Evolutionary conservation across 345 rosid species (phyloP).

Genomic region (Eucalyptus brandiana): DNA sequence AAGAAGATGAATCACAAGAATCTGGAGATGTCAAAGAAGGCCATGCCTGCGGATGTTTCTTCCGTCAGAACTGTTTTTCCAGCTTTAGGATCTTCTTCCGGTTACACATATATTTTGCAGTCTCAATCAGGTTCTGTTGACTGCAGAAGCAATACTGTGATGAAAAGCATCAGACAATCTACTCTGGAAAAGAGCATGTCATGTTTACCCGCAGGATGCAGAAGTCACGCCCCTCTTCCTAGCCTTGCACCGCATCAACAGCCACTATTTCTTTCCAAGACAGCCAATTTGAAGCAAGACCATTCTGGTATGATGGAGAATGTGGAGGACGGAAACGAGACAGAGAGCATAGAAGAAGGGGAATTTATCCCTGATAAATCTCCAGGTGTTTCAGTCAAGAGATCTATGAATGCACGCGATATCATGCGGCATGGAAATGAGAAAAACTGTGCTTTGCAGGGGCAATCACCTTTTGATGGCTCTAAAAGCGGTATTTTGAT

Average conservation of each 20-base stretch:
- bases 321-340: background rate
- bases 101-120: background rate
- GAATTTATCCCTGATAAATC: background rate
- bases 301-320: background rate
- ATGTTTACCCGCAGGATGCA: background rate
- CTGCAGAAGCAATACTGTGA: background rate
- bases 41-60: background rate
- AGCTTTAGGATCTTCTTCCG: background rate
- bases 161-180: background rate
- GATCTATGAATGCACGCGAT: background rate
- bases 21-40: background rate
- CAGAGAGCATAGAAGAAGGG: background rate
- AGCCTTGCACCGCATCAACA: background rate
- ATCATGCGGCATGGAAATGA: background rate
- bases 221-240: background rate
- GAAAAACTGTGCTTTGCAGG: background rate
- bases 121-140: background rate
- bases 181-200: background rate
- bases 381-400: background rate
- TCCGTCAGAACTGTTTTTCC: background rate
- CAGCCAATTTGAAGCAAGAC: background rate
- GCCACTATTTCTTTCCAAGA: background rate
- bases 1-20: background rate
- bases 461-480: background rate
- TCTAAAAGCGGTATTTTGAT: background rate